Conservation (phyloP, 352 stramenopile genomes). For the Globisporangium emineosum region DNA sequence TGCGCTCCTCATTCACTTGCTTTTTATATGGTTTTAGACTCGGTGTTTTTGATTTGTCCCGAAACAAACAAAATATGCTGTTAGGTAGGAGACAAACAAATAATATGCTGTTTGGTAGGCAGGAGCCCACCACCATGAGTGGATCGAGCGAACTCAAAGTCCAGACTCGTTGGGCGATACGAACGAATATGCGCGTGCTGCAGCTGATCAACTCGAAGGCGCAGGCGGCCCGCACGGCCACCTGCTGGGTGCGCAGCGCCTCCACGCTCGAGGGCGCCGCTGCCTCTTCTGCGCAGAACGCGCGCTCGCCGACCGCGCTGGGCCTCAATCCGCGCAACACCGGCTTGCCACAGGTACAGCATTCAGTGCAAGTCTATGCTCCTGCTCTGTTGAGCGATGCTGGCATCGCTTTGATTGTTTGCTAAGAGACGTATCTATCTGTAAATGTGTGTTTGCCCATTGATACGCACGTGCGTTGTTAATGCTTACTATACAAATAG, state of each 20-base stretch:
- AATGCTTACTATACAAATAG: conserved; percentile 20
- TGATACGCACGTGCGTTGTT: not conserved
- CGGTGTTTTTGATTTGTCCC: too few relatives aligned
- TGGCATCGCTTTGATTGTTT: not conserved
- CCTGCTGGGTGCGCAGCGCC: conserved; percentile 40
- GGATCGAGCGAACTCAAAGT: conserved; percentile 8
- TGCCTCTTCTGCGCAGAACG: conserved; percentile 6
- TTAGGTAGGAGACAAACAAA: not conserved
- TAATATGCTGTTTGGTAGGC: not conserved
- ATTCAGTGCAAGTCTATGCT: not conserved
- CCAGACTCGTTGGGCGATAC: conserved; percentile 3
- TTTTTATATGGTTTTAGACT: too few relatives aligned
- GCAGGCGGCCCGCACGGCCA: conserved; percentile 26
- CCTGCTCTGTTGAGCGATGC: not conserved
- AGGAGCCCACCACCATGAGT: conserved; percentile 1
- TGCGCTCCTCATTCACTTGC: too few relatives aligned
- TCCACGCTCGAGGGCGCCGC: conserved; percentile 33
- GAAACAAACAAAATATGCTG: not conserved
- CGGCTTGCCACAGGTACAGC: conserved; percentile 44
- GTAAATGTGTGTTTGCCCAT: not conserved
- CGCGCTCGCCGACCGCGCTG: conserved; percentile 64
- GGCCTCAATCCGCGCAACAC: conserved; percentile 58
- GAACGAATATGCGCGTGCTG: conserved; percentile 40
- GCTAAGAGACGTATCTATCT: not conserved
- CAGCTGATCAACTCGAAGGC: conserved; percentile 28